phyloP scores from a whole-genome alignment of 192 early-diverging fungal genomes.

The Rhizophagus prolifer region DNA sequence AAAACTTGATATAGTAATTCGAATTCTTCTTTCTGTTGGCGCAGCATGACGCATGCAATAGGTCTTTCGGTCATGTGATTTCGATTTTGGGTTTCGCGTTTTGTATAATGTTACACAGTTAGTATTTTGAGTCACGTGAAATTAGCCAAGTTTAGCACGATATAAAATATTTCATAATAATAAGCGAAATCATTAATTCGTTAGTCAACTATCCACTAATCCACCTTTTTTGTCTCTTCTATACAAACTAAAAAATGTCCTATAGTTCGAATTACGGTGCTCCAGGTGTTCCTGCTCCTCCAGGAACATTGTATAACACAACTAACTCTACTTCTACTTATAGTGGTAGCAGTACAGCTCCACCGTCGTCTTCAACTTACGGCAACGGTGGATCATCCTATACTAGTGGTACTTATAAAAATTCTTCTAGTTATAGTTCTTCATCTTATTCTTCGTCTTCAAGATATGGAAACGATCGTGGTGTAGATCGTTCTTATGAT shows the following conservation, averaged over 20 bases:
- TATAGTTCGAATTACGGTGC: conserved; percentile 31
- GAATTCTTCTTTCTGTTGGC: too few species aligned
- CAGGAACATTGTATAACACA: conserved; percentile 15
- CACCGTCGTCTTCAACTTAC: conserved; percentile 28
- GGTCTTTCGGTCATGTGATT: too few species aligned
- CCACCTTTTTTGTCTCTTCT: background rate
- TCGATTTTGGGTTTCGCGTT: too few species aligned
- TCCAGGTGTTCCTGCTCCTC: conserved; percentile 30
- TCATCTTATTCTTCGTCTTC: conserved; percentile 36
- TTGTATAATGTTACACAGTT: too few species aligned
- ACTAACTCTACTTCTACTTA: conserved; percentile 12
- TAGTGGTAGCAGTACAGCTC: background rate
- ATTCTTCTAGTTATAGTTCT: conserved; percentile 35
- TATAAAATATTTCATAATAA: too few species aligned
- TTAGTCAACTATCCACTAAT: background rate
- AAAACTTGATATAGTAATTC: too few species aligned
- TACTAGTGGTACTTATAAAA: conserved; percentile 35
- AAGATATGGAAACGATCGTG: conserved; percentile 39
- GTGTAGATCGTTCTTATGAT: conserved; percentile 62
- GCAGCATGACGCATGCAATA: too few species aligned
- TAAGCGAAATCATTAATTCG: too few species aligned
- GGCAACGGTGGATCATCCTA: conserved; percentile 31
- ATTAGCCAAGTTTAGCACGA: too few species aligned
- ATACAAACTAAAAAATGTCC: conserved; percentile 23
- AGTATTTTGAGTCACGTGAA: too few species aligned